These are phyloP conservation scores for Lactifluus volemus DNA, from an alignment of 768 basidiomycete genomes.

Conservation along the genomic window DNA sequence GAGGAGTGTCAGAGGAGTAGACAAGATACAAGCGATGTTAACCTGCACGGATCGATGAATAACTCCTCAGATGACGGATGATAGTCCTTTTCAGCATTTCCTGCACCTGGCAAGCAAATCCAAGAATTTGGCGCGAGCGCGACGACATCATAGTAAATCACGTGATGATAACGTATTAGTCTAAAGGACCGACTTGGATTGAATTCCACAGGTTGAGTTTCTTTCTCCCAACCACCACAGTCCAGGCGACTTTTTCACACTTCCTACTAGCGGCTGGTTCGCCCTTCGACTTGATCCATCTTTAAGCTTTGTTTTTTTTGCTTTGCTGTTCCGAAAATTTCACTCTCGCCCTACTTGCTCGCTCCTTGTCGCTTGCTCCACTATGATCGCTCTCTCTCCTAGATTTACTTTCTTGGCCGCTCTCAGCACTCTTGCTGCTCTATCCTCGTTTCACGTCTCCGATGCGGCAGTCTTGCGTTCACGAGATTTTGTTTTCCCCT, in stretches of 20 bases:
- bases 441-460: conserved; percentile 32
- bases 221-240: conserved; percentile 16
- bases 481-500: not conserved
- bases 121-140: not conserved
- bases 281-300: conserved; percentile 6
- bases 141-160: not conserved
- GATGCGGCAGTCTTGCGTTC: conserved; percentile 33
- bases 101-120: too few relatives aligned
- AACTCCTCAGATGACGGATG: not conserved
- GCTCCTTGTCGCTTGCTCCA: not conserved
- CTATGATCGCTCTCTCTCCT: conserved; percentile 43
- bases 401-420: conserved; percentile 41
- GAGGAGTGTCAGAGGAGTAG: not conserved
- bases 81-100: not conserved
- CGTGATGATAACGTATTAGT: not conserved
- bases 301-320: conserved; percentile 14
- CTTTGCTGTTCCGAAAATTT: conserved; percentile 5
- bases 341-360: not conserved
- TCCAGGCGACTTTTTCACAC: conserved; percentile 15
- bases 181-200: not conserved
- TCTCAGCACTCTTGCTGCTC: conserved; percentile 36
- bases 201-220: conserved; percentile 12
- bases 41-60: conserved; percentile 14
- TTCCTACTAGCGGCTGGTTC: conserved; percentile 18
- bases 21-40: not conserved